These are phyloP conservation scores for Cantharellus anzutake DNA, from an alignment of 768 basidiomycete genomes.

Conservation along the genomic window DNA sequence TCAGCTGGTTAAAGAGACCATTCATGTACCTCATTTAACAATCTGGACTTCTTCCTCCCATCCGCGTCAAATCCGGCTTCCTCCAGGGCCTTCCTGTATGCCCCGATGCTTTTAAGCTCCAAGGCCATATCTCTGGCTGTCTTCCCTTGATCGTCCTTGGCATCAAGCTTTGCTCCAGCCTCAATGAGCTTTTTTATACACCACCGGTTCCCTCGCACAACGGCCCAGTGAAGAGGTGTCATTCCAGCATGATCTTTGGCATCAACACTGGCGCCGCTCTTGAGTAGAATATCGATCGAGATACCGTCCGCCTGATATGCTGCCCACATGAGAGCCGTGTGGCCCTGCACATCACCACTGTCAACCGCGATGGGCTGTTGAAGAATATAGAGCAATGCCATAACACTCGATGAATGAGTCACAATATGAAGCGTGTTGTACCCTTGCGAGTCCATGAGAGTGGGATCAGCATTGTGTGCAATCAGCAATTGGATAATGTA, in stretches of 20 bases:
- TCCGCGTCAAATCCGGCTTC: slow-evolving; percentile 73
- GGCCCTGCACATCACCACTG: slow-evolving; percentile 75
- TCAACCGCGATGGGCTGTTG: slow-evolving; percentile 91
- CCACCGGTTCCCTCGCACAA: slow-evolving; percentile 75
- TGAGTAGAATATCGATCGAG: slow-evolving; percentile 75
- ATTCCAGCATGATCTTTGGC: slow-evolving; percentile 66
- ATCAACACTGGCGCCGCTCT: slow-evolving; percentile 67
- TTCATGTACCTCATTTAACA: slow-evolving; percentile 48
- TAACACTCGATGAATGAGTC: slow-evolving; percentile 84
- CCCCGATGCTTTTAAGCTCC: slow-evolving; percentile 76
- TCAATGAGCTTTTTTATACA: slow-evolving; percentile 74
- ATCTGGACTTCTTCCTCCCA: slow-evolving; percentile 42
- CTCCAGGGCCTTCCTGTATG: slow-evolving; percentile 76
- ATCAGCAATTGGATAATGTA: slow-evolving; percentile 89
- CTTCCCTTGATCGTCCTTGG: slow-evolving; percentile 67
- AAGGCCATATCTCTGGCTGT: slow-evolving; percentile 89
- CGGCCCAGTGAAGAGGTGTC: slow-evolving; percentile 90
- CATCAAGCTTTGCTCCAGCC: slow-evolving; percentile 63
- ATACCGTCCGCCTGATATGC: slow-evolving; percentile 97
- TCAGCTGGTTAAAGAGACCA: background rate
- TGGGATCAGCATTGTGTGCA: slow-evolving; percentile 80
- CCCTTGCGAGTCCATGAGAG: slow-evolving; percentile 77
- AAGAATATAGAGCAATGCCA: slow-evolving; percentile 81
- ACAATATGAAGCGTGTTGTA: slow-evolving; percentile 94
- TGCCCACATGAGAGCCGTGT: slow-evolving; percentile 96